Evolutionary conservation across 2,329 filamentous ascomycete genomes (phyloP).

Genomic region (Fusarium equiseti): DNA sequence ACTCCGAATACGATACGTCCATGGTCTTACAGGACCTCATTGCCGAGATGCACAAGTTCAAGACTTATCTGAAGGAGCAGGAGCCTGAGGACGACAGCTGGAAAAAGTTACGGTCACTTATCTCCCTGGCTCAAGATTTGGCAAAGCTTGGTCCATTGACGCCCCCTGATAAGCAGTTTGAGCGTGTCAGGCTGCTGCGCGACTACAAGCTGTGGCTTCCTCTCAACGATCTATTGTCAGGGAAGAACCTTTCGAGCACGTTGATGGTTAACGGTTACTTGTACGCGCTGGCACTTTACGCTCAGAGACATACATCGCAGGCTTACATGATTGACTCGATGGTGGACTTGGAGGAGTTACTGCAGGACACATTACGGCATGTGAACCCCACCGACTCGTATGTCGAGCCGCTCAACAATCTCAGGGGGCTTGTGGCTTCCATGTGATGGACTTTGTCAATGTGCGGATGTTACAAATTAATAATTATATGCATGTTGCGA

Average conservation of each 20-base stretch:
- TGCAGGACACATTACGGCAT: conserved; percentile 16
- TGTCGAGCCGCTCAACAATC: background rate
- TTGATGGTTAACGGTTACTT: conserved; percentile 32
- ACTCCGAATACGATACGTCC: background rate
- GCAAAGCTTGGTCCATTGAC: conserved; percentile 12
- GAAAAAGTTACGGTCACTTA: conserved; percentile 18
- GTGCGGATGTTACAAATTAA: background rate
- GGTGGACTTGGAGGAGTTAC: conserved; percentile 8
- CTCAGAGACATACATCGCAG: conserved; percentile 17
- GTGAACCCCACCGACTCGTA: background rate
- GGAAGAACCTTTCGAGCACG: conserved; percentile 17
- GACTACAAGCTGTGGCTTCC: conserved; percentile 30
- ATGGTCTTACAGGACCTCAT: conserved; percentile 8
- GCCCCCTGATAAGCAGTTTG: conserved; percentile 14
- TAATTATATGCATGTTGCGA: background rate
- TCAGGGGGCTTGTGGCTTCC: background rate
- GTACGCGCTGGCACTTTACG: conserved; percentile 18
- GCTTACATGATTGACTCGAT: conserved; percentile 17
- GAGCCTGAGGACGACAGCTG: conserved; percentile 11
- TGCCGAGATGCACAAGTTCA: conserved; percentile 25
- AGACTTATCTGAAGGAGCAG: background rate
- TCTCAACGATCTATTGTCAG: conserved; percentile 16
- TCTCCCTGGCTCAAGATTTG: conserved; percentile 16
- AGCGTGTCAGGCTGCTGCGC: conserved; percentile 6
- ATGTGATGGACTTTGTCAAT: background rate